Percentiles rank a stretch among this genome's conserved stretches.
phyloP scores from a whole-genome alignment of 768 basidiomycete genomes.

The Suillus fuscotomentosus region DNA sequence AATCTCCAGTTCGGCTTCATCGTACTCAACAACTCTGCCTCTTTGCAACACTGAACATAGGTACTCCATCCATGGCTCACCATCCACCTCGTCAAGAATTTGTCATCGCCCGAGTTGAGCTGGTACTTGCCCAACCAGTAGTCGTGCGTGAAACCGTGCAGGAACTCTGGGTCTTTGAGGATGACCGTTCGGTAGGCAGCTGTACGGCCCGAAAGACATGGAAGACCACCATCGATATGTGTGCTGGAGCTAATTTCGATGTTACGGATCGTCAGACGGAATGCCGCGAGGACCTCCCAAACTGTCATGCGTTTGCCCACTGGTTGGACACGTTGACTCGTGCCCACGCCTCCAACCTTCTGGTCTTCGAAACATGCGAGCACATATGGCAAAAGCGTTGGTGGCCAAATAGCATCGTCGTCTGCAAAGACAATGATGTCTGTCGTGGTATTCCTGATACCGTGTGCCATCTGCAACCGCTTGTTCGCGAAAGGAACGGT shows the following conservation, averaged over 20 bases:
- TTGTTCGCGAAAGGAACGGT: slow-evolving; percentile 95
- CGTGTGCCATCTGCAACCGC: slow-evolving; percentile 90
- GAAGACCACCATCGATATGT: slow-evolving; percentile 90
- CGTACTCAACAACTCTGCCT: slow-evolving; percentile 83
- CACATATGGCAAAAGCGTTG: slow-evolving; percentile 83
- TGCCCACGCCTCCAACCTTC: slow-evolving; percentile 89
- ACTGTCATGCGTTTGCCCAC: slow-evolving; percentile 80
- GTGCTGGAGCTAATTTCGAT: slow-evolving; percentile 89
- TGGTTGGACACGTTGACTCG: slow-evolving; percentile 84
- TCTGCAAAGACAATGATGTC: slow-evolving; percentile 95
- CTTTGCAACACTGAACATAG: slow-evolving; percentile 86
- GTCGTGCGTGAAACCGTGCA: slow-evolving; percentile 92
- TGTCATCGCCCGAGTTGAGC: slow-evolving; percentile 91
- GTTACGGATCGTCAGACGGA: slow-evolving; percentile 89
- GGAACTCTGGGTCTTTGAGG: slow-evolving; percentile 90
- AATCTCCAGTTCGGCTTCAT: slow-evolving; percentile 99
- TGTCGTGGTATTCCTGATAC: slow-evolving; percentile 86
- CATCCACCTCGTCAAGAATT: slow-evolving; percentile 96
- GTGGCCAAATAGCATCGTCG: slow-evolving; percentile 95
- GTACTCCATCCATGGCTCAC: slow-evolving; percentile 94
- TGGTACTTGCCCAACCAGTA: slow-evolving; percentile 94
- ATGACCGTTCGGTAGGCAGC: slow-evolving; percentile 94
- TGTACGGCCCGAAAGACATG: slow-evolving; percentile 90
- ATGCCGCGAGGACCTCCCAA: slow-evolving; percentile 94
- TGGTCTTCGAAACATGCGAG: slow-evolving; percentile 95